These are phyloP conservation scores for Cercophora samala DNA, from an alignment of 495 filamentous ascomycete genomes.

Conservation along the genomic window DNA sequence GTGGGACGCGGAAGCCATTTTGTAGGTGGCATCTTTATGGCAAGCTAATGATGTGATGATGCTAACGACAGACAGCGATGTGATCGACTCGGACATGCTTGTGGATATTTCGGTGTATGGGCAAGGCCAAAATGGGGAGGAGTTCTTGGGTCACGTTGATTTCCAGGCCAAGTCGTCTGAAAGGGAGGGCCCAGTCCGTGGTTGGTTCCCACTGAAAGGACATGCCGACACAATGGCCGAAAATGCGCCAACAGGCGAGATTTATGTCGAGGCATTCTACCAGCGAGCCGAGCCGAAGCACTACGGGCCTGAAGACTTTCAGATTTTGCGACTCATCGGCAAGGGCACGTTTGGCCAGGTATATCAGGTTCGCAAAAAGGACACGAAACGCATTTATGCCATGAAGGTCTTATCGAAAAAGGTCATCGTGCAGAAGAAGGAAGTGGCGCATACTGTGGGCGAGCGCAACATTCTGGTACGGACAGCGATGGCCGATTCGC, in stretches of 20 bases:
- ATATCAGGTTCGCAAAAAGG: conserved; percentile 98
- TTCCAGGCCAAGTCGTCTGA: conserved; percentile 61
- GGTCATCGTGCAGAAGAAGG: conserved; percentile 99
- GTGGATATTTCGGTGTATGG: conserved; percentile 95
- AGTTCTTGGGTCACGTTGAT: conserved; percentile 87
- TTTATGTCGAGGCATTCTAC: conserved; percentile 79
- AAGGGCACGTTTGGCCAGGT: conserved; percentile 99
- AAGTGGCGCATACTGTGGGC: conserved; percentile 93
- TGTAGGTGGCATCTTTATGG: conserved; percentile 57
- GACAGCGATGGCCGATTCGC: conserved; percentile 91
- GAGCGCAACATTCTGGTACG: conserved; percentile 96
- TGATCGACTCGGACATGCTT: conserved; percentile 86
- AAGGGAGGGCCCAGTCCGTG: conserved; percentile 68
- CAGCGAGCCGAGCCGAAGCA: conserved; percentile 89
- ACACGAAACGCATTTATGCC: conserved; percentile 91
- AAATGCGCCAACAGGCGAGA: conserved; percentile 76
- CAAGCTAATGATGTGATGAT: not conserved
- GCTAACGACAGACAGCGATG: conserved; percentile 66
- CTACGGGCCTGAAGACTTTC: conserved; percentile 94
- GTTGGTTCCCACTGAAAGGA: conserved; percentile 78
- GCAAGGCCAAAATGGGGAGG: conserved; percentile 70
- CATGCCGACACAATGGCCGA: conserved; percentile 53
- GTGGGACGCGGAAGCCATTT: conserved; percentile 93
- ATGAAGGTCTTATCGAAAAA: conserved; percentile 99
- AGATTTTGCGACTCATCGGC: conserved; percentile 92